Evolutionary conservation across 306 rosid species (phyloP).

Genomic region (Cajanus cajan): DNA sequence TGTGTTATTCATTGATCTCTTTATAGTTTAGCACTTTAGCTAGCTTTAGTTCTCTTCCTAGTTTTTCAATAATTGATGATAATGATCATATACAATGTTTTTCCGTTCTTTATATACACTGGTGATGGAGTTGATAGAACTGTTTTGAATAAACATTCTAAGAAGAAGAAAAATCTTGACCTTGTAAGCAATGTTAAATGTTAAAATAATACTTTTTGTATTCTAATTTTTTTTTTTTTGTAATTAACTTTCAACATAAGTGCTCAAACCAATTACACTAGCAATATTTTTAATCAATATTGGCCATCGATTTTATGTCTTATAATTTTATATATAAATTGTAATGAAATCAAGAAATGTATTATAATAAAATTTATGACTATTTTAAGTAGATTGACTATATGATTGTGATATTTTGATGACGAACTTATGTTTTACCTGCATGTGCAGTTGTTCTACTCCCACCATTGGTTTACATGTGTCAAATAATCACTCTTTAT

Average conservation of each 20-base stretch:
- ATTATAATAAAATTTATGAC: constrained; percentile 1
- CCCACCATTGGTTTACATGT: not conserved
- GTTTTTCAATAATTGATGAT: not conserved
- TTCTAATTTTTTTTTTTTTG: not conserved
- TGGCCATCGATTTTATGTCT: not conserved
- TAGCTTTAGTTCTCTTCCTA: not conserved
- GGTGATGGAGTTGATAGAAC: not conserved
- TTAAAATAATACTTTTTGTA: not conserved
- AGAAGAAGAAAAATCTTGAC: not conserved
- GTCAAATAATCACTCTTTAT: not conserved
- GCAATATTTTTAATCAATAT: not conserved
- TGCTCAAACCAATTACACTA: not conserved
- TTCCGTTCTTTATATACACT: not conserved
- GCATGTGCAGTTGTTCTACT: constrained; percentile 2
- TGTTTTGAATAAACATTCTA: not conserved
- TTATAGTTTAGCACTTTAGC: not conserved
- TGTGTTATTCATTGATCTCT: constrained; percentile 6
- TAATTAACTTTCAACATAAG: not conserved
- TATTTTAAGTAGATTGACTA: not conserved
- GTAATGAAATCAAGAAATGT: not conserved
- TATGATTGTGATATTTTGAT: not conserved
- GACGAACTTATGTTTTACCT: not conserved
- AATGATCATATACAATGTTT: not conserved
- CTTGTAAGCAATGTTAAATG: not conserved
- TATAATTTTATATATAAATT: not conserved